A percentile compares a stretch with the other conserved stretches of the same genome.
Conservation (phyloP, 2,329 filamentous ascomycete species). For the Cercospora sp. region DNA sequence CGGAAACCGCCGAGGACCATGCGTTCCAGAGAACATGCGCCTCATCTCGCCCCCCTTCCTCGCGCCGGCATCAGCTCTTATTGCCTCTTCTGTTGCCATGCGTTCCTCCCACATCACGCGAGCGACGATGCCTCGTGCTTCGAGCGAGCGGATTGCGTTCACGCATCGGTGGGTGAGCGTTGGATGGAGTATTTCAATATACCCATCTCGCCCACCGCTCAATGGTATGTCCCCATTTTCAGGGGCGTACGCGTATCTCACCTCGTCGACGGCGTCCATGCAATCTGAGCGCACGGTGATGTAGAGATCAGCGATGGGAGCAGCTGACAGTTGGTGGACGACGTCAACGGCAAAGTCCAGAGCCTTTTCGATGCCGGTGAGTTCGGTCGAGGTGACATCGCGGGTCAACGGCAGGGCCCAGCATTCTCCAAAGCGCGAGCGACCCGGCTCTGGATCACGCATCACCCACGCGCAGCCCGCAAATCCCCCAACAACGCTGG, state of each 20-base stretch:
- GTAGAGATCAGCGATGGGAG: not conserved
- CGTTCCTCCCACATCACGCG: slow-evolving; percentile 10
- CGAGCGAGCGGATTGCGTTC: slow-evolving; percentile 4
- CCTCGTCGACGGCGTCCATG: slow-evolving; percentile 7
- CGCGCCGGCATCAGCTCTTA: slow-evolving; percentile 9
- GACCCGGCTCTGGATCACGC: not conserved
- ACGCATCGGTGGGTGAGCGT: not conserved
- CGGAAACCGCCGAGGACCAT: not conserved
- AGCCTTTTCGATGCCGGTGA: not conserved
- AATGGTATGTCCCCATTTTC: not conserved
- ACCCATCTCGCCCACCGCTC: not conserved
- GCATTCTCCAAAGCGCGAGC: not conserved
- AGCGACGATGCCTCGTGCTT: slow-evolving; percentile 5
- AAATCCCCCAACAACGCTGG: not conserved
- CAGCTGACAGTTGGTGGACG: not conserved
- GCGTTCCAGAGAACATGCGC: not conserved
- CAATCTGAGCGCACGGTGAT: slow-evolving; percentile 13
- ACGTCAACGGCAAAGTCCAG: not conserved
- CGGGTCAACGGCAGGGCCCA: not conserved
- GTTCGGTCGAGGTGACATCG: slow-evolving; percentile 4
- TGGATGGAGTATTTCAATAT: not conserved
- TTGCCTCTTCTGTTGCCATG: slow-evolving; percentile 3
- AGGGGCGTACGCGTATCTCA: slow-evolving; percentile 3
- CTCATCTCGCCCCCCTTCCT: slow-evolving; percentile 3
- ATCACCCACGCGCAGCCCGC: slow-evolving; percentile 3